Percentiles rank a stretch among this genome's conserved stretches.
These are phyloP conservation scores for Mrakia blollopis DNA, from an alignment of 768 basidiomycete genomes.

Conservation along the genomic window DNA sequence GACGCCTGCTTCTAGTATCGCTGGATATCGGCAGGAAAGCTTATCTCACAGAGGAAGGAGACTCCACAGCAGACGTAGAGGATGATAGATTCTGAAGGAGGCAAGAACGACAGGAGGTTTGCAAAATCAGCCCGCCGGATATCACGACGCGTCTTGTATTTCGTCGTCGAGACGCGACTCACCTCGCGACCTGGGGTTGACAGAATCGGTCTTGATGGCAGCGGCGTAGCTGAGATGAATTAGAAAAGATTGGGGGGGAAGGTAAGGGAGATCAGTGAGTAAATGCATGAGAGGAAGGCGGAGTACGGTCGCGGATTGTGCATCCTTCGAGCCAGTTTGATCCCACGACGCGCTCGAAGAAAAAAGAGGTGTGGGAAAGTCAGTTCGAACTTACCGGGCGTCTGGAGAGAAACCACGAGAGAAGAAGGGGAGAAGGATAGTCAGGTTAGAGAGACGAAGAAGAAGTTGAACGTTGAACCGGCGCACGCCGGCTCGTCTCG, in stretches of 20 bases:
- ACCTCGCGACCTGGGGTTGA: conserved; percentile 14
- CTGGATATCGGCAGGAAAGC: no score
- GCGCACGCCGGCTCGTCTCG: no score
- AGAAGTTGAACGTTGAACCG: not conserved
- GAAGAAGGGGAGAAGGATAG: not conserved
- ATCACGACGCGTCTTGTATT: not conserved
- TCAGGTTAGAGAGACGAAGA: not conserved
- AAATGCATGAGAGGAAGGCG: no score
- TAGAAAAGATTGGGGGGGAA: no score
- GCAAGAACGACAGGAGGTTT: not conserved
- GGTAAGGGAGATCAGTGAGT: no score
- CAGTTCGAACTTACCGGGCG: no score
- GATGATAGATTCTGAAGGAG: not conserved
- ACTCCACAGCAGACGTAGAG: conserved; percentile 21
- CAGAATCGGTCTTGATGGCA: not conserved
- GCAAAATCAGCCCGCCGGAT: not conserved
- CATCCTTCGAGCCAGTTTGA: no score
- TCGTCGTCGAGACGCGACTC: not conserved
- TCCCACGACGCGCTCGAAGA: no score
- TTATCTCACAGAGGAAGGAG: conserved; percentile 22
- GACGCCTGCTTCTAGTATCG: no score
- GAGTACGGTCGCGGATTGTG: no score
- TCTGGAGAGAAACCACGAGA: no score
- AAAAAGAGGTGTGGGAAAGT: no score
- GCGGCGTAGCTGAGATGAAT: not conserved